Evolutionary conservation across 495 filamentous ascomycete species (phyloP), one percentile per base, ranked within the genome.

Genomic region (Xylaria palmicola): DNA sequence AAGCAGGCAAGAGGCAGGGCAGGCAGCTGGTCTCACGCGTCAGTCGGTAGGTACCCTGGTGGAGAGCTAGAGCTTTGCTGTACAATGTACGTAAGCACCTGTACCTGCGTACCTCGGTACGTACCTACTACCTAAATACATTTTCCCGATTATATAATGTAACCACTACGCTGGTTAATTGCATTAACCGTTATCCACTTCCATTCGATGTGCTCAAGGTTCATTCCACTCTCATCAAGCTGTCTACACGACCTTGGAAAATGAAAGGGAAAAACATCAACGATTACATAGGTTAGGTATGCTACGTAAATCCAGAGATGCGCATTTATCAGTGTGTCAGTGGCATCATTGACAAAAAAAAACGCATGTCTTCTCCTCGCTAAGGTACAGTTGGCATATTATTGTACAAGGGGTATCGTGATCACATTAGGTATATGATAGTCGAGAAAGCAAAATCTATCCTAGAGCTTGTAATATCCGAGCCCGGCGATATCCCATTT

Each of bases 1-100:
- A 27, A 15, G 54, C 54, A 59, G 56, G 56, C 65, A 70, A 27
- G 43, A 36, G 43, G 45, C 43, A 40, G 27, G 36, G 59, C 59
- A 62, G 59, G 59, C 68, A 71, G 63, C 68, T 71, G 63, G 66
- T 58, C 66, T 71, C 68, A 68, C 68, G 68, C 68, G 68, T 71
- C 68, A 66, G 62, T 59, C 10, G 9, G 41, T 63, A 52, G 36
- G 49, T 59, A 8, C 30, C 41, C 44, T 56, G 26, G 27, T 45
- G 40, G 40, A 44, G 53, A 30, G 37, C 24, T 17, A 30, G 22
- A 50, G 47, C 47, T 50, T 19, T 22, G 22, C 6, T 5, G 6
- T 10, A 5, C 32, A 10, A 10, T 34, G 32, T 34, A 34, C 10
- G 9, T n/a, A 39, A 44, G 43, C 8, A 60, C 13, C 6, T 17